Base-by-base conservation (phyloP, 768 basidiomycete species). In the Trametes maxima region DNA sequence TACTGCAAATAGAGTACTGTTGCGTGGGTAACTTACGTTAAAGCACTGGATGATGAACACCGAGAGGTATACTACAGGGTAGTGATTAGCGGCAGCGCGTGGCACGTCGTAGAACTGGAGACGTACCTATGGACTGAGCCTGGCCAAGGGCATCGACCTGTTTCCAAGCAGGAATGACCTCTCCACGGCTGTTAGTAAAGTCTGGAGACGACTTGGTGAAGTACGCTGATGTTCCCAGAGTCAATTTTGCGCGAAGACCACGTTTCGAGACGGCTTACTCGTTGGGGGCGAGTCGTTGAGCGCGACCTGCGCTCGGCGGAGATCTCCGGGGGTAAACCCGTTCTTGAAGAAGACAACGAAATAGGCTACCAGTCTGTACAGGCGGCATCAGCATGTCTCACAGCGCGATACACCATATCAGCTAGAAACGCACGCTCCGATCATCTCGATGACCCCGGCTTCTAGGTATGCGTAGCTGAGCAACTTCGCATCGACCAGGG, bases 1-100 rank as follows among this genome's bases (percentile, higher is more conserved):
- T n/a, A n/a, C n/a, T n/a, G n/a, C n/a, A n/a, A n/a, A n/a, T n/a
- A n/a, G n/a, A n/a, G n/a, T n/a, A n/a, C n/a, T n/a, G 24, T 21
- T 46, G 21, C 19, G 43, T 13, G 8, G 17, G 19, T 45, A n/a
- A 51, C 57, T 47, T 65, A 85, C 86, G 66, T 88, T 88, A 77
- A 87, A 88, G 70, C 85, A 87, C 68, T 87, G 87, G 16, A 77
- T 80, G 64, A 88, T 85, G 76, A 87, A 87, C 36, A 89, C 77
- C 3, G 84, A 83, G n/a, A 87, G 76, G 67, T 86, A 88, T 40
- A 84, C 81, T 80, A 43, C 1, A 46, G 3, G 12, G 7, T 7
- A 2, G 19, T 12, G 37, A 22, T 52, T 5, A 11, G 36, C 6
- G 21, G 10, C n/a, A 21, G 21, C 2, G 13, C 1, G 6, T 10